Percentiles rank a stretch among this genome's conserved stretches.
These are phyloP conservation scores for Claviceps humidiphila DNA, from an alignment of 2,329 filamentous ascomycete genomes.

Conservation along the genomic window DNA sequence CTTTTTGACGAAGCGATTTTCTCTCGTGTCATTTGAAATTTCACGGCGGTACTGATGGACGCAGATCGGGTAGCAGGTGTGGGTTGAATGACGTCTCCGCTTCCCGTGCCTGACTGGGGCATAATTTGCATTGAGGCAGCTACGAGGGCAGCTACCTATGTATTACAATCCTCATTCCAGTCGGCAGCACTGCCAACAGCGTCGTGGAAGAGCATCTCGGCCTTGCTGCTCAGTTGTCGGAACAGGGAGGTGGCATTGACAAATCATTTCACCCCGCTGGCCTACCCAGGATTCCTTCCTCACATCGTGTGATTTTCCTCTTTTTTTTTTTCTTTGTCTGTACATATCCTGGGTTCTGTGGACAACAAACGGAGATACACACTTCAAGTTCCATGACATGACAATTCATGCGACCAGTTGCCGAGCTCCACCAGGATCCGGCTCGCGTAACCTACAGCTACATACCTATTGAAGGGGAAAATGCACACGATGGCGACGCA, in stretches of 20 bases:
- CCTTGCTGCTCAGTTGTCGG: conserved; percentile 6
- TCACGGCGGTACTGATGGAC: conserved; percentile 1
- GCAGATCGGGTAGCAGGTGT: conserved; percentile 5
- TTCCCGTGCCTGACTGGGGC: neutral
- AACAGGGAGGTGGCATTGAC: neutral
- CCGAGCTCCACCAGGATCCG: neutral
- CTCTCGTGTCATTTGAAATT: neutral
- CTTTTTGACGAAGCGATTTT: too few species aligned
- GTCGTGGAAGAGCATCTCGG: neutral
- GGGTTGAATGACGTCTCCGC: conserved; percentile 2
- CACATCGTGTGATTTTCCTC: neutral
- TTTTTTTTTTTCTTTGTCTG: neutral
- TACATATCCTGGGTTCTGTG: neutral
- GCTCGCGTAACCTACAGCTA: neutral
- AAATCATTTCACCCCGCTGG: neutral
- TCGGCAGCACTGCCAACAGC: neutral
- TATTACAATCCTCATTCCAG: conserved; percentile 1
- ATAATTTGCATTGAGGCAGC: neutral
- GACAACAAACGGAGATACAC: neutral
- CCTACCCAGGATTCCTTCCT: neutral
- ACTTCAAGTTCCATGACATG: neutral
- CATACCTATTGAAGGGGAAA: neutral
- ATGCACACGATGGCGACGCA: too few species aligned
- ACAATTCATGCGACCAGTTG: neutral
- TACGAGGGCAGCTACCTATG: too few species aligned